These are phyloP conservation scores for Orbilia oligospora DNA, from an alignment of 2,329 filamentous ascomycete species.

Conservation along the genomic window DNA sequence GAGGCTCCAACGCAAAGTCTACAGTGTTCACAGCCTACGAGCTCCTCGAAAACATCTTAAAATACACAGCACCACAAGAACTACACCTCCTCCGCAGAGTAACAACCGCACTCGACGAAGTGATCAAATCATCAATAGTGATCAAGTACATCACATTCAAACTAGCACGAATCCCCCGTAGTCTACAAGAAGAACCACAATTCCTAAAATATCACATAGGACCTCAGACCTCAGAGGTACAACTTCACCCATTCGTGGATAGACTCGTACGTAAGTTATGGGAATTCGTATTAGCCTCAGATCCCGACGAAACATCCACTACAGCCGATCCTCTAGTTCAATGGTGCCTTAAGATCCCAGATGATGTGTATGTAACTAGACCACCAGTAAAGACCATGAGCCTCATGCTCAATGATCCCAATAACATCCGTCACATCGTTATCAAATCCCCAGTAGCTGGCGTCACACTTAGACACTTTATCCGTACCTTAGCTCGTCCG, in stretches of 20 bases:
- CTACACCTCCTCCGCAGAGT: not conserved
- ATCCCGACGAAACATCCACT: not conserved
- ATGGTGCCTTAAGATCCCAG: not conserved
- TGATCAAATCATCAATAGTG: not conserved
- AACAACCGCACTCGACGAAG: not conserved
- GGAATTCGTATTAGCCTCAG: not conserved
- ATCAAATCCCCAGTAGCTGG: not conserved
- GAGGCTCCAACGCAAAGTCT: not conserved
- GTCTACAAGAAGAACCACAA: not conserved
- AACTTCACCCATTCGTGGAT: slow-evolving; percentile 1
- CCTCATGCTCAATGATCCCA: not conserved
- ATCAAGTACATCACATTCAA: slow-evolving; percentile 15
- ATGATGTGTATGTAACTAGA: slow-evolving; percentile 12
- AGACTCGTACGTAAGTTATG: not conserved
- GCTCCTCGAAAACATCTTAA: not conserved
- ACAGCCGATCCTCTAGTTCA: not conserved
- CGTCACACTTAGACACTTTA: not conserved
- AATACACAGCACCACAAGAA: not conserved
- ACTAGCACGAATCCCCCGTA: not conserved
- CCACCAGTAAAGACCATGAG: not conserved
- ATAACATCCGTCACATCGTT: not conserved
- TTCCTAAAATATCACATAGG: not conserved
- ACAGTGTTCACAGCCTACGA: not conserved
- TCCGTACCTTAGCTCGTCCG: not conserved
- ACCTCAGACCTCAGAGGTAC: not conserved